Base-by-base conservation (phyloP, 306 rosid genomes). In the Prosopis cineraria region DNA sequence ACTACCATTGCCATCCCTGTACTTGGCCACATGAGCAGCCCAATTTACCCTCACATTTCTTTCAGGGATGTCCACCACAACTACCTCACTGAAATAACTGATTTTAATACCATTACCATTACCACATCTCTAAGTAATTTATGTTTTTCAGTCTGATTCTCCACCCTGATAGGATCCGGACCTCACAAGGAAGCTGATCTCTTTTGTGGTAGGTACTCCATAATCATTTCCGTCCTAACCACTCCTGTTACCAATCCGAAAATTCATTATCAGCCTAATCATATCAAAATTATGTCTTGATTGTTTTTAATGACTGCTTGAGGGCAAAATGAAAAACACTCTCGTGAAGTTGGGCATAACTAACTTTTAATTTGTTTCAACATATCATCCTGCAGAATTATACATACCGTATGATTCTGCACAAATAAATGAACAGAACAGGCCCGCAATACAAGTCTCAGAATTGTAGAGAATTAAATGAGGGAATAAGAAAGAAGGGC, bases 1-100 rank as follows among this genome's bases (percentile, higher is more conserved):
- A 88, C 89, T 81, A 86, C 88, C 94, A 71, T 80, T 40, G 82
- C 88, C 94, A 74, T 82, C 74, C 56, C 79, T 56, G 44, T 71
- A 72, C 87, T 81, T 78, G 29, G 40, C 73, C 85, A 78, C 78
- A 77, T 79, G 74, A 86, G 86, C 75, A 77, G 78, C 87, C 87
- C 75, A 87, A 79, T 81, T 52, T 56, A 91, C 84, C 78, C n/a
- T 72, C 73, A 69, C 76, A 52, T 71, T 82, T 78, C 86, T 76
- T 65, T 79, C 72, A 74, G 69, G 72, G 72, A 87, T 78, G 68
- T 85, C 80, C 88, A 70, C 86, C 68, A 58, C 86, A 87, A 86
- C 90, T 63, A 85, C 86, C 88, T 79, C 63, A 68, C 73, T 64
- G 37, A 47, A 72, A 41, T 37, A 80, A 70, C 36, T 22, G 60